Evolutionary conservation across 2,329 filamentous ascomycete genomes (phyloP).

Genomic region (Paraphoma sp.): DNA sequence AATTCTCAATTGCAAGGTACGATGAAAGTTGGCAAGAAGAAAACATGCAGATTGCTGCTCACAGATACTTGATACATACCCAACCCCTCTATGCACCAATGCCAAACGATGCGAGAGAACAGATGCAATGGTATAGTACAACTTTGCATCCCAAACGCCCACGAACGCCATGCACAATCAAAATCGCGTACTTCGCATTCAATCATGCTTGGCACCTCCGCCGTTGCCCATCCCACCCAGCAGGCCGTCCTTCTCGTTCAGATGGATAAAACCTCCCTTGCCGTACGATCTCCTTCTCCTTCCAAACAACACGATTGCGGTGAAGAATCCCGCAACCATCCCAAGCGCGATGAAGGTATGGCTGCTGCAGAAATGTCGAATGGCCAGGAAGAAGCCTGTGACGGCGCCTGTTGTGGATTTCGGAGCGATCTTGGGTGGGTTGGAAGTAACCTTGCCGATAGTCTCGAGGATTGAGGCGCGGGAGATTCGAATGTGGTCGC

Average conservation of each 20-base stretch:
- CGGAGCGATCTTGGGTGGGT: slow-evolving; percentile 73
- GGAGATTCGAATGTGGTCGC: slow-evolving; percentile 86
- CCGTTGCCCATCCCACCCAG: slow-evolving; percentile 61
- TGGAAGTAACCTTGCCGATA: slow-evolving; percentile 71
- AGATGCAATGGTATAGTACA: slow-evolving; percentile 16
- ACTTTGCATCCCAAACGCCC: slow-evolving; percentile 3
- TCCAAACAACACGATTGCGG: slow-evolving; percentile 53
- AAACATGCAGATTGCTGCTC: not conserved
- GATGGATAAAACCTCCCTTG: slow-evolving; percentile 66
- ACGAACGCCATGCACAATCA: slow-evolving; percentile 11
- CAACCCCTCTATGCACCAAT: not conserved
- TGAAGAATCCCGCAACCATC: slow-evolving; percentile 63
- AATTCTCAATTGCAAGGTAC: not conserved
- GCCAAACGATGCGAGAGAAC: not conserved
- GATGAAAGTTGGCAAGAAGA: not conserved
- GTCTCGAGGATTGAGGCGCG: slow-evolving; percentile 92
- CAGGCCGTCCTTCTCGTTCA: slow-evolving; percentile 73
- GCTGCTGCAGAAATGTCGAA: slow-evolving; percentile 49
- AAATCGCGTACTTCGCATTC: not conserved
- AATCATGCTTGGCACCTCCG: slow-evolving; percentile 43
- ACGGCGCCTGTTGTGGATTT: slow-evolving; percentile 79
- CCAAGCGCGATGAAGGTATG: slow-evolving; percentile 58
- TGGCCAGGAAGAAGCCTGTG: slow-evolving; percentile 68
- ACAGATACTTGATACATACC: not conserved
- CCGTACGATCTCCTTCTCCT: slow-evolving; percentile 53